A percentile compares a stretch with the other conserved stretches of the same genome.
phyloP scores from a whole-genome alignment of 495 filamentous ascomycete genomes.

The Aspergillus avenaceus region DNA sequence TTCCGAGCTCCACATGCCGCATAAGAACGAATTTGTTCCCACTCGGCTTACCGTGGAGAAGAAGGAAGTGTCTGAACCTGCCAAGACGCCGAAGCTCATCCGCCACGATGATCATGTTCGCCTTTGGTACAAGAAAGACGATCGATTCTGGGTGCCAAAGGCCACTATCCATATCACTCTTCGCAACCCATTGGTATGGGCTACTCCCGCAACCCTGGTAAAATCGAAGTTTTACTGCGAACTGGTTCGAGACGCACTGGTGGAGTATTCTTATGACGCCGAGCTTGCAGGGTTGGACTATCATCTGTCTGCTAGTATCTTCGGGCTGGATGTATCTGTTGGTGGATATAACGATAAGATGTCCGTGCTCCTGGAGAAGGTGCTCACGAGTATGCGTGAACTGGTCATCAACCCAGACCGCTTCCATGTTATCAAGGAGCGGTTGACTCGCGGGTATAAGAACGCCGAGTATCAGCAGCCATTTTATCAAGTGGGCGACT shows the following conservation, averaged over 20 bases:
- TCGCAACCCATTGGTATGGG: conserved; percentile 70
- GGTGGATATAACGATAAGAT: conserved; percentile 97
- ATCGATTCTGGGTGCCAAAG: conserved; percentile 98
- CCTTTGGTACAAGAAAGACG: conserved; percentile 99
- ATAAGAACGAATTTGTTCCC: conserved; percentile 94
- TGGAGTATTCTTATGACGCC: conserved; percentile 95
- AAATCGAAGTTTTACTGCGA: conserved; percentile 81
- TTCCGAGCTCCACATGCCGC: conserved; percentile 76
- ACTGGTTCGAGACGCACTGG: conserved; percentile 81
- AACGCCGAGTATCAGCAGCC: conserved; percentile 87
- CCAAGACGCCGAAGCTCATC: conserved; percentile 75
- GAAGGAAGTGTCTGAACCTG: conserved; percentile 73
- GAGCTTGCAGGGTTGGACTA: conserved; percentile 92
- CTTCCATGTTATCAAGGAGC: conserved; percentile 90
- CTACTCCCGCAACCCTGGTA: conserved; percentile 71
- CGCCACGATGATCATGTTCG: conserved; percentile 78
- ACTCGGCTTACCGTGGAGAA: conserved; percentile 92
- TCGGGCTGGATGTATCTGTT: conserved; percentile 75
- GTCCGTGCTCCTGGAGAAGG: conserved; percentile 83
- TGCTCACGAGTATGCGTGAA: conserved; percentile 81
- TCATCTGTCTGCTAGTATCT: conserved; percentile 60
- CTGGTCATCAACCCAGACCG: conserved; percentile 77
- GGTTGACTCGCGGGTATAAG: conserved; percentile 65
- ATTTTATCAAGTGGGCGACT: conserved; percentile 87
- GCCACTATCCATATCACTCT: conserved; percentile 78